Evolutionary conservation across 768 basidiomycete species (phyloP).

Genomic region (Russula sp.): DNA sequence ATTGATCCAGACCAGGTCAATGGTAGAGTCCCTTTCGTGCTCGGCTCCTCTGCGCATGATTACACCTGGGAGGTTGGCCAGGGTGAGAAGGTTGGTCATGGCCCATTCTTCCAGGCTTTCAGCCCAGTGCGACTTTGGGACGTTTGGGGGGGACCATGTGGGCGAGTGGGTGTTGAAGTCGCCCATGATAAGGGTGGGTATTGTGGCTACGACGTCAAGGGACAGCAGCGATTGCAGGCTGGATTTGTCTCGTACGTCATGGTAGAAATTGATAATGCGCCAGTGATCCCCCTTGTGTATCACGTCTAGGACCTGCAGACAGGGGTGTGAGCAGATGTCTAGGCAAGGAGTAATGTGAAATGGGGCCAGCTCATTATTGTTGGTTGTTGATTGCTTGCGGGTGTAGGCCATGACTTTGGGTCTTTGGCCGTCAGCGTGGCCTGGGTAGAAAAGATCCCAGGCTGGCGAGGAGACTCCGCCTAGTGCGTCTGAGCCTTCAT

Average conservation of each 20-base stretch:
- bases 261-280: neutral
- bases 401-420: neutral
- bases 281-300: too few relatives aligned
- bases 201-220: neutral
- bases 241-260: neutral
- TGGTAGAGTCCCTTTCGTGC: neutral
- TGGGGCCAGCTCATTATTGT: neutral
- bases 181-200: neutral
- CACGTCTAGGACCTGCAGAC: neutral
- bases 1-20: neutral
- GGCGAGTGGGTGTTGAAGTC: neutral
- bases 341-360: fast-evolving
- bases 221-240: neutral
- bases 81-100: neutral
- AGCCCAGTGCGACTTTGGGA: neutral
- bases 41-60: neutral
- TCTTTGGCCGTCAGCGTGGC: neutral
- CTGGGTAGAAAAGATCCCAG: neutral
- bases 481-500: neutral
- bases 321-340: neutral
- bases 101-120: neutral
- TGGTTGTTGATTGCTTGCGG: neutral
- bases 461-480: neutral
- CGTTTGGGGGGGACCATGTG: neutral
- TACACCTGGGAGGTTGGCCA: neutral